phyloP scores from a whole-genome alignment of 768 basidiomycete genomes.

The Tricholoma matsutake region DNA sequence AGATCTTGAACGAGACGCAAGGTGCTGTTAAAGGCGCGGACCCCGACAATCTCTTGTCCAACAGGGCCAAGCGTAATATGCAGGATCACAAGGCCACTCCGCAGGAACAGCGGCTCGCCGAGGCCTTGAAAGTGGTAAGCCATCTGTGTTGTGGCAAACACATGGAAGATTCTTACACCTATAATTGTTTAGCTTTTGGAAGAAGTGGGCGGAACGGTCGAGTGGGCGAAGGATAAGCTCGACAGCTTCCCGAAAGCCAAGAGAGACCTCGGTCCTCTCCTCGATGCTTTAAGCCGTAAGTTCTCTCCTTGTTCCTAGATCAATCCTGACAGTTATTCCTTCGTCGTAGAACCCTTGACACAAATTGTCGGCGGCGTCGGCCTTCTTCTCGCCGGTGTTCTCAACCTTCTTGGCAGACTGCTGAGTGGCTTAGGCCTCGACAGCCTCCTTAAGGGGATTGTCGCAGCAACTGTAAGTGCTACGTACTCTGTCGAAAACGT shows the following conservation, averaged over 20 bases:
- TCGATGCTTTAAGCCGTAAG: slow-evolving; percentile 35
- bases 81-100: slow-evolving; percentile 35
- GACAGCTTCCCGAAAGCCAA: slow-evolving; percentile 37
- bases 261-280: slow-evolving; percentile 33
- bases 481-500: not conserved
- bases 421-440: slow-evolving; percentile 6
- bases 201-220: slow-evolving; percentile 36
- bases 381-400: slow-evolving; percentile 32
- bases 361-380: slow-evolving; percentile 38
- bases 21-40: slow-evolving; percentile 35
- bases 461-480: slow-evolving; percentile 3
- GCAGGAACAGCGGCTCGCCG: slow-evolving; percentile 37
- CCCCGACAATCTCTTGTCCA: slow-evolving; percentile 32
- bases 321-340: not conserved
- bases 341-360: not conserved
- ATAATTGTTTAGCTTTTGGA: slow-evolving; percentile 25
- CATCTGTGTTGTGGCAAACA: not conserved
- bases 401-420: slow-evolving; percentile 33
- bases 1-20: slow-evolving; percentile 36
- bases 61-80: slow-evolving; percentile 32
- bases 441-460: slow-evolving; percentile 7
- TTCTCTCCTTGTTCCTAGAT: not conserved
- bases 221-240: slow-evolving; percentile 36
- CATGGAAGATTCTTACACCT: not conserved
- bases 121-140: slow-evolving; percentile 34